phyloP scores from a whole-genome alignment of 805 yeast species.

The Kockiozyma suomiensis region DNA sequence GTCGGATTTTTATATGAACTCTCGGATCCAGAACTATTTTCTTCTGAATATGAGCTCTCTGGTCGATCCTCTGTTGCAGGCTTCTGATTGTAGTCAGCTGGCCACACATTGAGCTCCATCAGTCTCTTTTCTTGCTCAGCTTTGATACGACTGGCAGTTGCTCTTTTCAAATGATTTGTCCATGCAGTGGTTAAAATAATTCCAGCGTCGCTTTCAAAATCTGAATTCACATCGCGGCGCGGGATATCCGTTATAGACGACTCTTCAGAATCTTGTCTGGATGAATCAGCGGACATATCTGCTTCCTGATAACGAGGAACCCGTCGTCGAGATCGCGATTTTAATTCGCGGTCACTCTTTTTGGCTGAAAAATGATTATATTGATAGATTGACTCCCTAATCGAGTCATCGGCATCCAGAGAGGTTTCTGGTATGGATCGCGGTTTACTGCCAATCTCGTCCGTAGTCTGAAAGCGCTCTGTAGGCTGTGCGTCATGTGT shows the following conservation, averaged over 20 bases:
- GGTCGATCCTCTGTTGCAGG: too few species aligned
- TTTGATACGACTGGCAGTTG: conserved; percentile 23
- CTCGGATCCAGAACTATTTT: background rate
- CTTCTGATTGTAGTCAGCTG: too few species aligned
- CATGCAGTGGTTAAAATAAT: conserved; percentile 25
- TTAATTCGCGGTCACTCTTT: too few species aligned
- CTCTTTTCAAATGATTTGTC: conserved; percentile 27
- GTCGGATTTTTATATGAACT: background rate
- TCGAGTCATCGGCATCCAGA: too few species aligned
- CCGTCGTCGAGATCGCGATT: background rate
- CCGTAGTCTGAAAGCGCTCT: too few species aligned
- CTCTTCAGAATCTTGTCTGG: too few species aligned
- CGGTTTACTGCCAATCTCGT: background rate
- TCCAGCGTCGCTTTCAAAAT: conserved; percentile 1
- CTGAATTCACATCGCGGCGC: too few species aligned
- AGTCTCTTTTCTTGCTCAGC: conserved; percentile 16
- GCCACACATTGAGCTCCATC: background rate
- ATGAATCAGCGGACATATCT: background rate
- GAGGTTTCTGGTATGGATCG: too few species aligned
- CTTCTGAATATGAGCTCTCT: background rate
- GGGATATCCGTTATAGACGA: too few species aligned
- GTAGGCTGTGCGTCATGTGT: background rate
- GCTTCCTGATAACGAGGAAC: background rate
- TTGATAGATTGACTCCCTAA: too few species aligned
- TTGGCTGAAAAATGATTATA: too few species aligned